A percentile compares a stretch with the other conserved stretches of the same genome.
Evolutionary conservation across 495 filamentous ascomycete species (phyloP).

Genomic region (Neurospora sp.): DNA sequence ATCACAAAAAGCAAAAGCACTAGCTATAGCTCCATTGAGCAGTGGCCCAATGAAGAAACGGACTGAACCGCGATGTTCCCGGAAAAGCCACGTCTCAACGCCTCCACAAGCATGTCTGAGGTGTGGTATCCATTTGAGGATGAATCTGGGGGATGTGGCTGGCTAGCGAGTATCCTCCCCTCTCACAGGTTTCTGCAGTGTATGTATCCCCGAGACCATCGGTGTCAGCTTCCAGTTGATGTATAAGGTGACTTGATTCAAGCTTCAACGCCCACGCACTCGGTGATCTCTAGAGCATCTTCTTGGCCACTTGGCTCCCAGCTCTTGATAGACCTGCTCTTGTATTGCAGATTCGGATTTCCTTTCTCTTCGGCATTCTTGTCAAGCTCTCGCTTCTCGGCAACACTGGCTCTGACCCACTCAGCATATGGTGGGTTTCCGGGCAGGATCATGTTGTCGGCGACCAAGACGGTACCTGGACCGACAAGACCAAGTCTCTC

Average conservation of each 20-base stretch:
- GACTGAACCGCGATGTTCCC: no score
- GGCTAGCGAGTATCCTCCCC: neutral
- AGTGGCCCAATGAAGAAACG: no score
- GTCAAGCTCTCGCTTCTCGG: slow-evolving; percentile 36
- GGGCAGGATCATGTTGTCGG: slow-evolving; percentile 66
- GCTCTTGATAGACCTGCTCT: slow-evolving; percentile 54
- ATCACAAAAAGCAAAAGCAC: no score
- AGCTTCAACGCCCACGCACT: slow-evolving; percentile 39
- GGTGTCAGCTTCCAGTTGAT: neutral
- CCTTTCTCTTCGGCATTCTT: slow-evolving; percentile 37
- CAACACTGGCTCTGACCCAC: slow-evolving; percentile 48
- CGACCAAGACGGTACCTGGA: slow-evolving; percentile 51
- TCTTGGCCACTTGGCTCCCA: slow-evolving; percentile 54
- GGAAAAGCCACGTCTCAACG: neutral
- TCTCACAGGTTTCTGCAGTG: neutral
- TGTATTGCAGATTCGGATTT: slow-evolving; percentile 60
- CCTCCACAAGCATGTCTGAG: neutral
- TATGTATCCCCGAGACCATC: neutral
- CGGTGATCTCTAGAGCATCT: slow-evolving; percentile 66
- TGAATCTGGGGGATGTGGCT: neutral
- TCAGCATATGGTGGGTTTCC: slow-evolving; percentile 67
- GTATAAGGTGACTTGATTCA: neutral
- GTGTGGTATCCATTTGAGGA: neutral
- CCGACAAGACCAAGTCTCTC: slow-evolving; percentile 56
- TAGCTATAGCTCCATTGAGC: neutral